Percentiles rank a stretch among this genome's conserved stretches.
Conservation (phyloP, 1,284 basidiomycete species). For the Athelia psychrophila region DNA sequence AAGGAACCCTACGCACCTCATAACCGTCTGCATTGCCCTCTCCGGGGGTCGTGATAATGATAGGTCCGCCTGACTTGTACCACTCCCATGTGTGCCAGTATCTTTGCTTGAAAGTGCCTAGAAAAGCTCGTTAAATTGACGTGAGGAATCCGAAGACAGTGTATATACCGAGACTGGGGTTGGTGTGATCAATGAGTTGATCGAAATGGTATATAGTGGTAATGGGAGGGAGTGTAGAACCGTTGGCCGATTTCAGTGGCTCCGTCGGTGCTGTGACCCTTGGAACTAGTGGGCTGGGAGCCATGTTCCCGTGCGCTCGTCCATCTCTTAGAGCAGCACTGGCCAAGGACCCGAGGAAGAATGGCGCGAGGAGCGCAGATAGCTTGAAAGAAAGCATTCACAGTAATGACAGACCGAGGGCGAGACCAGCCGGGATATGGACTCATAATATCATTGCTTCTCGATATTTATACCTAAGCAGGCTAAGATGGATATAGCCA, state of each 20-base stretch:
- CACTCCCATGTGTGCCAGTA: conserved; percentile 67
- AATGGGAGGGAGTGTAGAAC: too few species aligned
- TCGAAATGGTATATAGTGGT: conserved; percentile 58
- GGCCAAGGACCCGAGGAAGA: conserved; percentile 5
- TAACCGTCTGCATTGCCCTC: conserved; percentile 44
- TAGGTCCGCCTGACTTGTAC: conserved; percentile 67
- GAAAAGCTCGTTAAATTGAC: too few species aligned
- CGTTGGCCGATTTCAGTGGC: background rate
- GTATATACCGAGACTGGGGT: conserved; percentile 52
- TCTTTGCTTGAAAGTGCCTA: conserved; percentile 63
- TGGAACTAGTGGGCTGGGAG: conserved; percentile 34
- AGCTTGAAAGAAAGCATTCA: too few species aligned
- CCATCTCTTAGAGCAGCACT: conserved; percentile 32
- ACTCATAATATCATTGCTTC: too few species aligned
- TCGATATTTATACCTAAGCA: too few species aligned
- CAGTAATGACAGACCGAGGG: too few species aligned
- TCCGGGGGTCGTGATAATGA: conserved; percentile 56
- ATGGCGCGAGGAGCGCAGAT: conserved; percentile 1
- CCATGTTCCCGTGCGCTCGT: conserved; percentile 36
- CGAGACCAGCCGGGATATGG: too few species aligned
- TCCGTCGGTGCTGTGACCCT: conserved; percentile 20
- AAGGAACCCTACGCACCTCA: conserved; percentile 29
- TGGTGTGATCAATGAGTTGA: conserved; percentile 71
- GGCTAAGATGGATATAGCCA: too few species aligned
- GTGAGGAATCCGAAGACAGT: too few species aligned